Base-by-base conservation (phyloP, 805 yeast species). In the Schwanniomyces polymorphus region DNA sequence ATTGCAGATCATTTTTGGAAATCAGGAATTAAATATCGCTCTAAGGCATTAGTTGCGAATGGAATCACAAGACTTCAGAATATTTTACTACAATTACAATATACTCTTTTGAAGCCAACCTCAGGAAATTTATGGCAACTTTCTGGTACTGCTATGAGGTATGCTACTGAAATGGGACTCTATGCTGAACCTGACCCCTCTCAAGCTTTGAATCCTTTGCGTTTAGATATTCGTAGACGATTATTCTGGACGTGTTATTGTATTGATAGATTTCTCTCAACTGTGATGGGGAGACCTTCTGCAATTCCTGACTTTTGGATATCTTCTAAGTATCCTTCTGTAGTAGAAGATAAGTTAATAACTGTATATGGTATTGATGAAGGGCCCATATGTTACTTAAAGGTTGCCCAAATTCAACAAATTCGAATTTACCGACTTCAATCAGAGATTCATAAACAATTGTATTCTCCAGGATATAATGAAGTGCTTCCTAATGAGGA, bases 91-190 rank as follows among this genome's bases (percentile, higher is more conserved):
- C n/a, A 43, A 27, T 34, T 50, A 23, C 54, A 50, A 33, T 50
- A 50, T 43, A 47, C 54, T 27, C 28, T 50, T 25, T 43, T 50
- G 35, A 51, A 47, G 7, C 54, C 54, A 3, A 47, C 42, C 25
- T 43, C 54, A 17, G 54, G 54, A 5, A 50, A 50, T 34, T 41
- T 50, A 31, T 50, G 54, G 54, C 54, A 50, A 21, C 47, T 50
- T 33, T 47, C 54, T 3, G 54, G 54, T 18, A 34, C 51, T 3
- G 54, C 51, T 7, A 50, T 50, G 49, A 44, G 50, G 18, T 40
- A 42, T n/a, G 54, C 51, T 21, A 50, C 54, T 6, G 54, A 50
- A 41, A 47, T 50, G 54, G 49, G 54, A 3, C 47, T 50, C n/a
- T 44, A 50, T 38, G 41, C 46, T 16, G 54, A 50, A 27, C 48